phyloP scores from a whole-genome alignment of 345 rosid genomes.

The Aurinia saxatilis region DNA sequence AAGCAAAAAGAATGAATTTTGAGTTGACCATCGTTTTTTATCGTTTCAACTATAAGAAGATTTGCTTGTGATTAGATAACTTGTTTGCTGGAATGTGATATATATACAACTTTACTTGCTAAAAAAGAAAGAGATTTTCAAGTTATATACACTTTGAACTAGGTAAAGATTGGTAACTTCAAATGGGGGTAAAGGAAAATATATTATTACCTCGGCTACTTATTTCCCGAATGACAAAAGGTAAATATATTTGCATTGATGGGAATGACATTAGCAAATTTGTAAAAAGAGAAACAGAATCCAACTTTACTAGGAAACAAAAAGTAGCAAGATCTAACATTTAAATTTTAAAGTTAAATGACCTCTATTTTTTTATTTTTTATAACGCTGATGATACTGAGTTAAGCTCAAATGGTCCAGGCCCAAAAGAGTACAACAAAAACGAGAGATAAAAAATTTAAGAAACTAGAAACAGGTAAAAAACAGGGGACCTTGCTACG shows the following conservation, averaged over 20 bases:
- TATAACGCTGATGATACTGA: too few species aligned
- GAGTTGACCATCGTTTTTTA: neutral
- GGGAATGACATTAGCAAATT: neutral
- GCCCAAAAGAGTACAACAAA: too few species aligned
- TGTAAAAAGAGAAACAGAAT: neutral
- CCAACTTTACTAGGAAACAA: neutral
- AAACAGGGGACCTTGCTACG: too few species aligned
- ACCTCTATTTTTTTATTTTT: too few species aligned
- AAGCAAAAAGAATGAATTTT: constrained; percentile 9
- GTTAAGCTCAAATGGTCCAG: too few species aligned
- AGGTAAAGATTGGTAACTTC: neutral
- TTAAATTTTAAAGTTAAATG: neutral
- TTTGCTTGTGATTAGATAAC: neutral
- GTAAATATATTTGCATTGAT: neutral
- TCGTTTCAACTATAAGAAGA: neutral
- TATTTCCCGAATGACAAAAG: too few species aligned
- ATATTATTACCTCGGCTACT: neutral
- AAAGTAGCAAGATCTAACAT: neutral
- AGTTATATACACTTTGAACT: neutral
- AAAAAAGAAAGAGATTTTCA: neutral
- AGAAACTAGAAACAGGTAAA: too few species aligned
- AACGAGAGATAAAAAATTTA: too few species aligned
- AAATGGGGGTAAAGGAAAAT: neutral
- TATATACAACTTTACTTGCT: constrained; percentile 7
- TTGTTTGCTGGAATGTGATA: neutral